Percentiles rank a stretch among this genome's conserved stretches.
Evolutionary conservation across 2,329 filamentous ascomycete species (phyloP).

Genomic region (Rhynchosporium agropyri): DNA sequence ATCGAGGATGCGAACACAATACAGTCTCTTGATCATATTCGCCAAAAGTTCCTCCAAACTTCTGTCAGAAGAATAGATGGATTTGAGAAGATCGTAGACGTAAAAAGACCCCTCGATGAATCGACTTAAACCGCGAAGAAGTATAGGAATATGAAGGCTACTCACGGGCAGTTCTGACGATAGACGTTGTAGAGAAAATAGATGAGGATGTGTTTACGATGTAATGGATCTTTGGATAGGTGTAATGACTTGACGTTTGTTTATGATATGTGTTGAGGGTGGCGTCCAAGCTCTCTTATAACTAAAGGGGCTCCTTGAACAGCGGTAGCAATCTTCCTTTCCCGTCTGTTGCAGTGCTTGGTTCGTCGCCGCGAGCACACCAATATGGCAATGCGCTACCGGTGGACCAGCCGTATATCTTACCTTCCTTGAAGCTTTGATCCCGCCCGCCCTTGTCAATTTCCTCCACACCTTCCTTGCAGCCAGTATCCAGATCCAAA

Average conservation of each 20-base stretch:
- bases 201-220: background rate
- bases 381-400: constrained; percentile 38
- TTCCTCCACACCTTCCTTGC: constrained; percentile 40
- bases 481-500: constrained; percentile 30
- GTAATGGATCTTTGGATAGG: background rate
- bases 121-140: too few relatives aligned
- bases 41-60: background rate
- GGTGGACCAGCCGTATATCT: constrained; percentile 37
- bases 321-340: constrained; percentile 6
- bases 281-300: constrained; percentile 20
- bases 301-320: constrained; percentile 4
- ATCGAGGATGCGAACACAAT: too few relatives aligned
- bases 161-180: background rate
- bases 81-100: background rate
- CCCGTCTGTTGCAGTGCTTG: constrained; percentile 13
- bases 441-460: constrained; percentile 34
- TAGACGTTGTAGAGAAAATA: background rate
- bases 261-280: constrained; percentile 5
- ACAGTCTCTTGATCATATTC: background rate
- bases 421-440: constrained; percentile 38
- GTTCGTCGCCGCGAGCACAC: constrained; percentile 28
- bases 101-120: background rate
- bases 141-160: background rate
- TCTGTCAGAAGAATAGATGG: background rate
- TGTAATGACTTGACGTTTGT: constrained; percentile 4